phyloP scores from a whole-genome alignment of 1,139 yeast species.

The Meyerozyma guilliermondii region DNA sequence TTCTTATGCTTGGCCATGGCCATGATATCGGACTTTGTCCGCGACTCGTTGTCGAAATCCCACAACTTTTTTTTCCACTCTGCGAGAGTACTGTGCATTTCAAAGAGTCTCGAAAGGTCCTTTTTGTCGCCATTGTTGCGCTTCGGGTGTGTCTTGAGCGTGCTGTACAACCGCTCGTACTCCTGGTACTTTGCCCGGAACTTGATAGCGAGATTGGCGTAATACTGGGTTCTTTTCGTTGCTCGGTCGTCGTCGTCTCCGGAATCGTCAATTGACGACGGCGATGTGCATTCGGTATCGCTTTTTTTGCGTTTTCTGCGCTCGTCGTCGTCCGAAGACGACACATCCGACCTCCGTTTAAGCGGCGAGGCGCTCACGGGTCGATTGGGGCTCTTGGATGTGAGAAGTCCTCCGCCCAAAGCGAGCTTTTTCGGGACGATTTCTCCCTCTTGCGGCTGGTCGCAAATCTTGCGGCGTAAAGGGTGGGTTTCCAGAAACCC shows the following conservation, averaged over 20 bases:
- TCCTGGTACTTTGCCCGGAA: constrained; percentile 11
- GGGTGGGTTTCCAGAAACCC: constrained; percentile 46
- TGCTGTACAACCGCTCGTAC: constrained; percentile 10
- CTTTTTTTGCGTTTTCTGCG: constrained; percentile 1
- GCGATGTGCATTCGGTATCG: constrained; percentile 19
- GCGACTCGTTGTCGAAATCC: constrained; percentile 30
- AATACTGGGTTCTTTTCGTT: constrained; percentile 18
- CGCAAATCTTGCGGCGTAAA: constrained; percentile 31
- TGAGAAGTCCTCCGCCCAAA: constrained; percentile 21
- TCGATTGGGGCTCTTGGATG: constrained; percentile 3
- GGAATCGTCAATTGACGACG: constrained; percentile 22
- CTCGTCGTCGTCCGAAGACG: constrained; percentile 16
- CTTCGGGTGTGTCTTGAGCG: constrained; percentile 8
- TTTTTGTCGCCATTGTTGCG: constrained; percentile 14
- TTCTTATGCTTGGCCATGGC: constrained; percentile 32
- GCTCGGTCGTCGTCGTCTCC: constrained; percentile 10
- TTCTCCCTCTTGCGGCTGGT: constrained; percentile 9
- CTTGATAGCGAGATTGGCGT: constrained; percentile 12
- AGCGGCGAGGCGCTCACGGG: constrained; percentile 1
- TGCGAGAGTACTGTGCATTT: constrained; percentile 19
- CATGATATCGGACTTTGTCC: constrained; percentile 29
- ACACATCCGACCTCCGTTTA: constrained; percentile 10
- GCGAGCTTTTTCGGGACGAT: constrained; percentile 11
- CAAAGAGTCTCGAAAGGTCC: constrained; percentile 18
- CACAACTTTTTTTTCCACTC: constrained; percentile 24